Evolutionary conservation across 176 grass and related monocot genomes (phyloP).

Genomic region (Aegilops sharonensis): DNA sequence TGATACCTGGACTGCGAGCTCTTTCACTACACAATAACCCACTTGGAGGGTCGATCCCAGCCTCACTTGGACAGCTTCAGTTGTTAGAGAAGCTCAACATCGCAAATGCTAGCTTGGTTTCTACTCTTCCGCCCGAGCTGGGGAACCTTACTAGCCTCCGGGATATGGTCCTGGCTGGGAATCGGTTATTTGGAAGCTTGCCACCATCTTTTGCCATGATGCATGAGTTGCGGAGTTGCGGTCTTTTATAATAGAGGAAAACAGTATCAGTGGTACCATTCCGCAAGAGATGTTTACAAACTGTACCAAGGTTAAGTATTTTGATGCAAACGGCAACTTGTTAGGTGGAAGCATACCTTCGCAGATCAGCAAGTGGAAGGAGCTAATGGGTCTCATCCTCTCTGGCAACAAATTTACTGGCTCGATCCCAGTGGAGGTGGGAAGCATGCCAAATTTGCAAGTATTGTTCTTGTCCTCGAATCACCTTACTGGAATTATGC

Average conservation of each 20-base stretch:
- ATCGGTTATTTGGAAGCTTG: background rate
- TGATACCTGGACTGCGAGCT: background rate
- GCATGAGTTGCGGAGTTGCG: background rate
- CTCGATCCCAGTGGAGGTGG: no score
- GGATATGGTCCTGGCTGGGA: background rate
- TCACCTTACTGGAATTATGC: no score
- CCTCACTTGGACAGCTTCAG: conserved; percentile 6
- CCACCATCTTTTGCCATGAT: background rate
- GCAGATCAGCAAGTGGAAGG: background rate
- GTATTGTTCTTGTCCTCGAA: accelerated
- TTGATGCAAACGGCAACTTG: conserved; percentile 7
- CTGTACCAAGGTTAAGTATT: conserved; percentile 36
- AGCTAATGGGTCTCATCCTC: background rate
- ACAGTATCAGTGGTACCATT: conserved; percentile 18
- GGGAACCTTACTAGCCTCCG: background rate
- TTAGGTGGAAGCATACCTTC: conserved; percentile 15
- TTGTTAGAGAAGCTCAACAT: background rate
- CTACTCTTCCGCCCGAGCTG: background rate
- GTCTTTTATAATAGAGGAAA: accelerated
- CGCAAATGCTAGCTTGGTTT: background rate
- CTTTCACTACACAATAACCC: no score
- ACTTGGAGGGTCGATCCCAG: background rate
- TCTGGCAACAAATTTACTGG: background rate
- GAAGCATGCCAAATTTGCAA: no score
- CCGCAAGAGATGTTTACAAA: conserved; percentile 20